A percentile compares a stretch with the other conserved stretches of the same genome.
Evolutionary conservation across 331 rosid genomes (phyloP).

Genomic region (Spiraea crenata): DNA sequence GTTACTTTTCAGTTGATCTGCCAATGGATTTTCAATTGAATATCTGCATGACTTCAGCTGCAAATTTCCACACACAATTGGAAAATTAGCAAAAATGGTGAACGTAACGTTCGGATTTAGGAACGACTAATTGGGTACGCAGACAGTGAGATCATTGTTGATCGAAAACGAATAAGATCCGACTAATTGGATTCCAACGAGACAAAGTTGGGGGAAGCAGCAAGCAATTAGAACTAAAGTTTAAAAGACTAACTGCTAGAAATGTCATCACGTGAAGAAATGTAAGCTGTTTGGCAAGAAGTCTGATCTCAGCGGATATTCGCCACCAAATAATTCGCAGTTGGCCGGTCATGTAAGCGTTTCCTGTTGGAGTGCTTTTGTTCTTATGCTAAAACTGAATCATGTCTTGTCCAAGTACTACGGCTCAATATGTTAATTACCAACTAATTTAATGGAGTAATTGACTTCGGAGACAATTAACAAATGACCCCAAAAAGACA

Average conservation of each 20-base stretch:
- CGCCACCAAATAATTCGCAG: background rate
- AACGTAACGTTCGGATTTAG: too few relatives aligned
- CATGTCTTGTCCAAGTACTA: conserved; percentile 10
- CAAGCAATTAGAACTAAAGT: background rate
- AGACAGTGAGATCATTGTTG: too few relatives aligned
- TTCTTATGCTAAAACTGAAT: conserved; percentile 11
- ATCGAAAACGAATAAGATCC: too few relatives aligned
- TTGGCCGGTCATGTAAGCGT: conserved; percentile 23
- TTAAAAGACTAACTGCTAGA: conserved; percentile 5
- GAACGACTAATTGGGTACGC: too few relatives aligned
- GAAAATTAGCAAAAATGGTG: too few relatives aligned
- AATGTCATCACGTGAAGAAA: conserved; percentile 5
- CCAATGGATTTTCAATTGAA: too few relatives aligned
- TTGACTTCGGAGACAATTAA: too few relatives aligned
- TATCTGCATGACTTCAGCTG: too few relatives aligned
- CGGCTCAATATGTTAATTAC: background rate
- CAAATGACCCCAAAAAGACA: background rate
- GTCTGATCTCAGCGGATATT: conserved; percentile 11
- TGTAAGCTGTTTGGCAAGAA: conserved; percentile 14
- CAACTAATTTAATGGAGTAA: too few relatives aligned
- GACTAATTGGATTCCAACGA: background rate
- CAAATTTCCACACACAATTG: too few relatives aligned
- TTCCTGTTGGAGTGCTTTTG: background rate
- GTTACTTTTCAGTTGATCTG: too few relatives aligned
- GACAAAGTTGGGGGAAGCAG: background rate